Evolutionary conservation across 371 early-diverging fungal genomes (phyloP).

Genomic region (Mortierella sp.): DNA sequence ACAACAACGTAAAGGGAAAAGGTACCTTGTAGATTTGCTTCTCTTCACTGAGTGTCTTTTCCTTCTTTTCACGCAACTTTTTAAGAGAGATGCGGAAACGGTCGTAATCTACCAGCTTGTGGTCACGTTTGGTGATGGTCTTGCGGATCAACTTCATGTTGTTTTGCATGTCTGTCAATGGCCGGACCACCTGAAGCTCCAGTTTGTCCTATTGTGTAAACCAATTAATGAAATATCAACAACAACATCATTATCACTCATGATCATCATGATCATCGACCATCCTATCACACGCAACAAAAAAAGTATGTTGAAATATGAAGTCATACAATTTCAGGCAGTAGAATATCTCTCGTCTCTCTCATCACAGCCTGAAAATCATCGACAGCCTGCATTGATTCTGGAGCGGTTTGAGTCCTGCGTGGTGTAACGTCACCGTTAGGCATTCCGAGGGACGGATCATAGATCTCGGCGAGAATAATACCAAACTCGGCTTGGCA

Average conservation of each 20-base stretch:
- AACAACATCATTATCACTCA: not conserved
- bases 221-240: not conserved
- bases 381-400: slow-evolving; percentile 71
- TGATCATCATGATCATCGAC: not conserved
- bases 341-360: slow-evolving; percentile 71
- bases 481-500: slow-evolving; percentile 81
- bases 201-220: slow-evolving; percentile 67
- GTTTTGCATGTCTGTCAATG: slow-evolving; percentile 72
- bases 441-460: slow-evolving; percentile 55
- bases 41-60: slow-evolving; percentile 78
- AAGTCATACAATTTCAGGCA: slow-evolving; percentile 75
- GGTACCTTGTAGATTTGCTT: slow-evolving; percentile 75
- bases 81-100: slow-evolving; percentile 76
- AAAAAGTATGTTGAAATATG: not conserved
- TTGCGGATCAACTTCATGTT: slow-evolving; percentile 78
- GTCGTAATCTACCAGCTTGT: slow-evolving; percentile 89
- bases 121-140: slow-evolving; percentile 82
- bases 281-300: no score
- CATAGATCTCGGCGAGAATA: slow-evolving; percentile 72
- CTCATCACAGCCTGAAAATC: slow-evolving; percentile 74
- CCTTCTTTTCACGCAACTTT: slow-evolving; percentile 75
- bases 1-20: not conserved
- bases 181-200: slow-evolving; percentile 79
- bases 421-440: slow-evolving; percentile 60
- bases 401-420: slow-evolving; percentile 66